Base-by-base conservation (phyloP, 805 yeast species). In the Starmerella apicola region DNA sequence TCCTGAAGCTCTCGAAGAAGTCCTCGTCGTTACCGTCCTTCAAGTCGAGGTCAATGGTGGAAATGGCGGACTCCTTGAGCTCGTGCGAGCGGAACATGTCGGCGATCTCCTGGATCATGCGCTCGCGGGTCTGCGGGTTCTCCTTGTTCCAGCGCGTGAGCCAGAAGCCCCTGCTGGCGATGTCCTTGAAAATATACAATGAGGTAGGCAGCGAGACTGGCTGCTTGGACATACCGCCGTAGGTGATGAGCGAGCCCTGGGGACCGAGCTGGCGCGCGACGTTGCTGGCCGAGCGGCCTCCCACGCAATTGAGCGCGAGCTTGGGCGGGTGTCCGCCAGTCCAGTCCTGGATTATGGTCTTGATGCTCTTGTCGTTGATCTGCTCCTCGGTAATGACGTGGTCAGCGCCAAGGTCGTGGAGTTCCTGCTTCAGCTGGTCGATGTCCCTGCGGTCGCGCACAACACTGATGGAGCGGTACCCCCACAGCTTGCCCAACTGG, bases 201-300 rank as follows among this genome's bases (percentile, higher is more conserved):
- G 94, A 74, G 1, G 95, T 84, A 29, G 97, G 95, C 41, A 91
- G 61, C n/a, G 74, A 71, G 9, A 91, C 93, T 2, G 98, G 98
- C 62, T 83, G 86, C 67, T 78, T 76, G 3, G 96, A 83, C 98
- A 91, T 91, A 28, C 94, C 97, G 25, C 99, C 99, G 56, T 91
- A 91, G 1, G 97, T 84, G 51, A 85, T 73, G 67, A 91, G 64
- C 35, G 76, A 70, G 1, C 91, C 94, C 51, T 81, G 74, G 13
- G 66, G 62, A 28, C 74, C 76, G 41, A 91, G 68, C 58, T 85
- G 88, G 50, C 95, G 70, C 8, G 94, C 88, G 51, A 91, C 68
- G 31, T 78, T 78, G 0, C 94, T 68, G 17, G 84, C 73, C 27
- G 84, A 78, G 44, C 79, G 71, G 25, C 99, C 99, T 39, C 98